Base-by-base conservation (phyloP, 108 stramenopile genomes). In the Chaetoceros tenuissimus region DNA sequence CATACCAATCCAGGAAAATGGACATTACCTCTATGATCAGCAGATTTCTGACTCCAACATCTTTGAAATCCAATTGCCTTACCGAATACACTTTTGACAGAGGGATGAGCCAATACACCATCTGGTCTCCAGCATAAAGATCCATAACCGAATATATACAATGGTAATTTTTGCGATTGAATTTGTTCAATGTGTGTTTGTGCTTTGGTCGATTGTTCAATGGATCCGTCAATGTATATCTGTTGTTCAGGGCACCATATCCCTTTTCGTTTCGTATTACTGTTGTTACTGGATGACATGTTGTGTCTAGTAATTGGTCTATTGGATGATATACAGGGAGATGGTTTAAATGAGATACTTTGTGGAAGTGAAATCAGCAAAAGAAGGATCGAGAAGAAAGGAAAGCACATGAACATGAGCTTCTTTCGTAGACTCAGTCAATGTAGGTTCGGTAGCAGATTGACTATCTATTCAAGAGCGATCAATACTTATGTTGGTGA, bases 81-180 rank as follows among this genome's bases (percentile, higher is more conserved):
- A 31, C 78, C 73, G 18, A 62, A 51, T 2, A 57, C 46, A 5
- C 68, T 67, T 13, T 60, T 67, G 21, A 78, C 77, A 21, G 57
- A 29, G 16, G 51, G 10, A 10, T 60, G 29, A 19, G 74, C 49
- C 47, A 87, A 71, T 5, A 66, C 77, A 1, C 81, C 81, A n/a
- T 59, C 34, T 23, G 90, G 85, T 60, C 81, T 75, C 90, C 90
- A 92, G 67, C 89, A 91, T 1, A 91, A 64, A 10, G 81, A 83
- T 10, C 90, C 90, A 57, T 92, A 92, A 16, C 90, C 86, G 61
- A 92, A 92, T 34, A 92, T 59, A 19, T 79, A 73, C 26, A 92
- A 31, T 13, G 48, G 59, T 0, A 75, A 79, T 30, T 72, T 31
- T 27, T 72, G 71, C 16, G 62, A 44, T 27, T 63, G 26, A 8